phyloP scores from a whole-genome alignment of 495 filamentous ascomycete species.

The Penicillium turbatum region DNA sequence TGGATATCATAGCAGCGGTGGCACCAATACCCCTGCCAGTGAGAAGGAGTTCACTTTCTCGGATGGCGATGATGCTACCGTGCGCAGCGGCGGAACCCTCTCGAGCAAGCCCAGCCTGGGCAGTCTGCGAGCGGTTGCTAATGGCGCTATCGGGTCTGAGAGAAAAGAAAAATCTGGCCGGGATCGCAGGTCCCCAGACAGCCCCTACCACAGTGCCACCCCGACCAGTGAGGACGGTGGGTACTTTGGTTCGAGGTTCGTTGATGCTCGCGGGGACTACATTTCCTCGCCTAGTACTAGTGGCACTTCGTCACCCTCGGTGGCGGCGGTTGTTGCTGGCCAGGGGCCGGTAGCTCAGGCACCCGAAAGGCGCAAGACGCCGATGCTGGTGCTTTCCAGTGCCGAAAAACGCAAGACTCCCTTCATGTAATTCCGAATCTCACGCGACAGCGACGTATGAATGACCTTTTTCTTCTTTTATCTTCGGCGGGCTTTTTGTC shows the following conservation, averaged over 20 bases:
- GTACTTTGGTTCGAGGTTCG: slow-evolving; percentile 54
- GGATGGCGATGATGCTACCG: slow-evolving; percentile 77
- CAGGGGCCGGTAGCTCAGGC: slow-evolving; percentile 42
- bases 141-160: slow-evolving; percentile 83
- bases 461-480: slow-evolving; percentile 5
- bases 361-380: slow-evolving; percentile 70
- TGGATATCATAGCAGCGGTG: slow-evolving; percentile 57
- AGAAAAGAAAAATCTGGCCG: slow-evolving; percentile 60
- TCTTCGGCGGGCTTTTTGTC: slow-evolving; percentile 8
- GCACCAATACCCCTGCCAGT: slow-evolving; percentile 84
- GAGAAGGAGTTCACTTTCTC: slow-evolving; percentile 80
- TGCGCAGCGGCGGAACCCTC: slow-evolving; percentile 77
- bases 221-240: slow-evolving; percentile 57
- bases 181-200: slow-evolving; percentile 53
- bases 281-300: slow-evolving; percentile 25
- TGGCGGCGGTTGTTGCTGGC: slow-evolving; percentile 46
- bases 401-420: slow-evolving; percentile 88
- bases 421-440: slow-evolving; percentile 47
- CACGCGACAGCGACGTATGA: slow-evolving; percentile 44
- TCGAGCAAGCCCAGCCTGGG: slow-evolving; percentile 75
- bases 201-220: slow-evolving; percentile 41
- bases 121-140: slow-evolving; percentile 71
- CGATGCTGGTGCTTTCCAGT: slow-evolving; percentile 80
- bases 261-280: slow-evolving; percentile 44
- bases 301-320: slow-evolving; percentile 37